Conservation (phyloP, 495 filamentous ascomycete species). For the Tuber umbilicatum region DNA sequence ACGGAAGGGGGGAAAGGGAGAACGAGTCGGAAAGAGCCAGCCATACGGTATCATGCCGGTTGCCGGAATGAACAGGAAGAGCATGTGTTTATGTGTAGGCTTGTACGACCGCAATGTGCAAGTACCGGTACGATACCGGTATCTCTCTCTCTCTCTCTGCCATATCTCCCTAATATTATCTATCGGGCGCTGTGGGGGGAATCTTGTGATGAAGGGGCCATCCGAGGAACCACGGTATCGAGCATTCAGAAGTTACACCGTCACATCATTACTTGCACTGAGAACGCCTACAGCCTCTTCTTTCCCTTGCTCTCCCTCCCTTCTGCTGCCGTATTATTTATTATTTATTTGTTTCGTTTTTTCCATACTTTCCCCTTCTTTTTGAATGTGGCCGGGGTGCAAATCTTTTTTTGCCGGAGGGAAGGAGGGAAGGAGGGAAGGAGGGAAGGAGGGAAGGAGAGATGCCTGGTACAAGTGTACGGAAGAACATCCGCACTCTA, state of each 20-base stretch:
- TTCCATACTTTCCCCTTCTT: background rate
- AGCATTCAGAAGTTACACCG: background rate
- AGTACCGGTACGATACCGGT: background rate
- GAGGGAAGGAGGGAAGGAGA: background rate
- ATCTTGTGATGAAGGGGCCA: background rate
- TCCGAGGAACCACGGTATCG: background rate
- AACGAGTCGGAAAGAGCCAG: constrained; percentile 1
- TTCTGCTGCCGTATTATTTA: background rate
- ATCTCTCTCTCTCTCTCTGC: background rate
- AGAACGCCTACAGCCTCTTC: constrained; percentile 10
- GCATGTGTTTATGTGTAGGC: background rate
- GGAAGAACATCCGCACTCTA: constrained; percentile 28
- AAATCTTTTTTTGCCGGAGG: constrained; percentile 3
- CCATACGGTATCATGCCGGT: background rate
- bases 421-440: constrained; percentile 2
- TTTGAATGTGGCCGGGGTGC: background rate
- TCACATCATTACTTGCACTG: background rate
- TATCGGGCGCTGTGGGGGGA: background rate
- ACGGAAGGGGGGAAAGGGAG: background rate
- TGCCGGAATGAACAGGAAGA: background rate
- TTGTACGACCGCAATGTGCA: background rate
- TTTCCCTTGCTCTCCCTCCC: constrained; percentile 6
- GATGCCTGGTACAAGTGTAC: constrained; percentile 12
- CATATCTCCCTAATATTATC: background rate
- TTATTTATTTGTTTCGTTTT: background rate